Base-by-base conservation (phyloP, 139 green algal species). In the Helicosporidium sp. region DNA sequence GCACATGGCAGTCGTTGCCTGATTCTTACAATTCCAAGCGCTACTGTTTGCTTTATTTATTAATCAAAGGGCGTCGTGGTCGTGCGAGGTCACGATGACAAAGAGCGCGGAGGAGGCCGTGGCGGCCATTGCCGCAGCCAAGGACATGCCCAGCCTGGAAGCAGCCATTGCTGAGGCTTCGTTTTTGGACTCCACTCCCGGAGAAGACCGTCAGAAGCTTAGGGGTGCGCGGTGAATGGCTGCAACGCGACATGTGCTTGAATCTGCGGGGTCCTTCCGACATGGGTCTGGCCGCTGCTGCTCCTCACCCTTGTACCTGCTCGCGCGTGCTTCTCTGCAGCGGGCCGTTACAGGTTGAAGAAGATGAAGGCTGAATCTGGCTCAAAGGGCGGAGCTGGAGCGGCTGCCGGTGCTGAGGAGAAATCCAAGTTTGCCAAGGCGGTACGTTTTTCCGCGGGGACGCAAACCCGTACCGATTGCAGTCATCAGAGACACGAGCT, bases 121-220 rank as follows among this genome's bases (percentile, higher is more conserved):
- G 2, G 64, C 63, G 13, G 56, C 44, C 2, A 46, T 87, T 4
- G 47, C 60, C 8, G 64, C 61, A 20, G 79, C 80, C 3, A 73
- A 86, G 22, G 74, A 86, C 39, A 22, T 61, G 0, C 63, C 79
- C 27, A 52, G 66, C 2, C 63, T 93, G 16, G 31, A 52, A 26
- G 49, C 63, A 31, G 83, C 83, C 1, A 75, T 93, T 10, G 23
- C 58, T 4, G 27, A 60, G 5, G 79, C 76, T 2, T 23, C 60
- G 0, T 87, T 81, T 31, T 57, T 93, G 12, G 73, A 89, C 20
- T 48, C 37, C 0, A 65, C 40, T 4, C 83, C 83, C 0, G 83
- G 82, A 1, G 77, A 86, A 8, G 53, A 70, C 34, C 61, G 82
- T 6, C 83, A 91, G 49, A 82, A 83, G 49, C 62, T 89, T 25